phyloP scores from a whole-genome alignment of 2,329 filamentous ascomycete species.

The Verticillium nonalfalfae region DNA sequence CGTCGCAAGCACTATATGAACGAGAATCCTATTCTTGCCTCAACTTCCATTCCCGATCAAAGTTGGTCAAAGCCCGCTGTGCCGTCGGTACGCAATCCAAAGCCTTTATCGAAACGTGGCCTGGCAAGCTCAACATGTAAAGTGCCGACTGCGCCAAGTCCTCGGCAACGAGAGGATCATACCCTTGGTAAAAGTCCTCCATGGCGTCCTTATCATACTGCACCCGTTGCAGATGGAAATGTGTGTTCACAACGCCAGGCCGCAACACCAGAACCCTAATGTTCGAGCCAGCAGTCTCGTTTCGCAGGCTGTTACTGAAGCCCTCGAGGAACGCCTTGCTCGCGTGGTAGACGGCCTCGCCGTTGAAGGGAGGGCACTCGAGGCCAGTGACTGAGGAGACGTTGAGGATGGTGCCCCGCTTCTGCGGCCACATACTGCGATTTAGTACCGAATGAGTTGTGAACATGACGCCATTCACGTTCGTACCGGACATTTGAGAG shows the following conservation, averaged over 20 bases:
- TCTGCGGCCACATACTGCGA: conserved; percentile 28
- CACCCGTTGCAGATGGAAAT: conserved; percentile 40
- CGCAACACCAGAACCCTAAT: conserved; percentile 38
- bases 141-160: conserved; percentile 35
- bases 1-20: too few relatives aligned
- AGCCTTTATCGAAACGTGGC: conserved; percentile 31
- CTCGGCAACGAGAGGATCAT: conserved; percentile 27
- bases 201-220: conserved; percentile 29
- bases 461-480: conserved; percentile 41
- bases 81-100: conserved; percentile 37
- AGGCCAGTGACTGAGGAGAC: conserved; percentile 38
- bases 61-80: neutral
- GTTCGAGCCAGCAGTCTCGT: conserved; percentile 36
- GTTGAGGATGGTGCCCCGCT: conserved; percentile 35
- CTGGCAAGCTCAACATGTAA: conserved; percentile 33
- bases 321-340: conserved; percentile 39
- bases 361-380: conserved; percentile 39
- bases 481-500: conserved; percentile 37
- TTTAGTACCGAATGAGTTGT: conserved; percentile 37
- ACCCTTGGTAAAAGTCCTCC: conserved; percentile 28
- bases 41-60: neutral
- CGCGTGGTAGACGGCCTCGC: conserved; percentile 42
- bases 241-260: conserved; percentile 38
- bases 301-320: conserved; percentile 41
- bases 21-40: neutral